phyloP scores from a whole-genome alignment of 2,329 filamentous ascomycete genomes.

The Phaeosphaeriaceae sp. region DNA sequence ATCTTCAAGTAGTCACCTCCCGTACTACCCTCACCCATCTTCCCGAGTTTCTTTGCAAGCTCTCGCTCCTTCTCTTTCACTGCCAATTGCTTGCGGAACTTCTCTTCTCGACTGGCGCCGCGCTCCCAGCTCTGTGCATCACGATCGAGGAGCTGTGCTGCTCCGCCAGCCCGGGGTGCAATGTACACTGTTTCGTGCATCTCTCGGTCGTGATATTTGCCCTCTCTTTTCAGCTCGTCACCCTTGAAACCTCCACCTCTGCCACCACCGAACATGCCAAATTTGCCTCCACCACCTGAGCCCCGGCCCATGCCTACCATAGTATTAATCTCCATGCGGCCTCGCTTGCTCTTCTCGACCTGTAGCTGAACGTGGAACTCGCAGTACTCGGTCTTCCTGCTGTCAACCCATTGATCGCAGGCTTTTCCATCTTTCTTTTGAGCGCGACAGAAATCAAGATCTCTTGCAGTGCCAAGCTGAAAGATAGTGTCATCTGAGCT shows the following conservation, averaged over 20 bases:
- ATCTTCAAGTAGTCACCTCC: constrained; percentile 73
- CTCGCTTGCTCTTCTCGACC: constrained; percentile 71
- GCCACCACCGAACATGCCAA: constrained; percentile 42
- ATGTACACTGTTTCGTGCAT: constrained; percentile 60
- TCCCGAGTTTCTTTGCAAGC: constrained; percentile 70
- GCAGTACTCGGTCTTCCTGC: constrained; percentile 85
- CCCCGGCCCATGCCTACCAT: constrained; percentile 60
- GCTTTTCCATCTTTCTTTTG: constrained; percentile 81
- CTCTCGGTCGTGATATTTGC: constrained; percentile 61
- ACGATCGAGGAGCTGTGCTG: constrained; percentile 70
- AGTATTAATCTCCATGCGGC: constrained; percentile 79
- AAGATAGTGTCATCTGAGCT: constrained; percentile 88
- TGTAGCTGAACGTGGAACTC: constrained; percentile 90
- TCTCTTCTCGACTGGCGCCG: constrained; percentile 68
- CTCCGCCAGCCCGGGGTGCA: constrained; percentile 53
- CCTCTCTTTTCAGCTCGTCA: constrained; percentile 40
- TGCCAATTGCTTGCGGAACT: constrained; percentile 68
- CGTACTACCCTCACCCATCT: constrained; percentile 65
- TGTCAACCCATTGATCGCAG: constrained; percentile 87
- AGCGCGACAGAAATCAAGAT: constrained; percentile 87
- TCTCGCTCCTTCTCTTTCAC: constrained; percentile 75
- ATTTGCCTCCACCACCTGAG: constrained; percentile 31
- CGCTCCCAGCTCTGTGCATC: constrained; percentile 52
- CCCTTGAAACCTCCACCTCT: constrained; percentile 30
- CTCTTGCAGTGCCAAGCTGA: constrained; percentile 83